Evolutionary conservation across 306 rosid genomes (phyloP), one percentile per base, ranked within the genome.

Genomic region (Morella rubra): DNA sequence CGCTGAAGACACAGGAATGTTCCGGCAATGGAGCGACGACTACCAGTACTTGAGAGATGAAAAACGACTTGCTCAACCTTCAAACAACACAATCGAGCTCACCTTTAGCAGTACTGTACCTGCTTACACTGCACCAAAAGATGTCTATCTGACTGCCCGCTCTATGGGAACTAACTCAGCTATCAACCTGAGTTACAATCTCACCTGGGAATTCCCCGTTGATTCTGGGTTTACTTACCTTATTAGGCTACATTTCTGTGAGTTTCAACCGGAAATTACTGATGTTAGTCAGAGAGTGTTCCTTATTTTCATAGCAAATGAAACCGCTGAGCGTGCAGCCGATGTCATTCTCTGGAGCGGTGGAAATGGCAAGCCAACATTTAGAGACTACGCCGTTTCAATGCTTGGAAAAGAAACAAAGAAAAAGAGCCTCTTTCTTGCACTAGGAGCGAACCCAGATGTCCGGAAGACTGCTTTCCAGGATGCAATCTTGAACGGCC

Each of bases 221-320:
- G 92, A 88, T 66, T 51, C 84, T 16, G 87, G 86, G 18, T 88
- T 85, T 78, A 4, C 3, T 1, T 83, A 88, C 66, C 76, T 86
- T 2, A 62, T 88, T 6, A 88, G 90, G 87, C 85, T 88, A 5
- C 90, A 88, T 76, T 84, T 86, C 32, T 88, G 92, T 37, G 81
- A 86, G 74, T 4, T 40, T 60, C 0, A 0, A 1, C 2, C 0
- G 0, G 3, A 0, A 7, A 59, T 82, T 12, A 62, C 69, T 3
- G 0, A 0, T 12, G 0, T 32, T 0, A 71, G 80, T 32, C 15
- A 82, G 55, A 20, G 86, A 8, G 81, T 18, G 44, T 86, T 88
- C 61, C 20, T 1, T 0, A 69, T 84, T 13, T 82, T 72, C 56
- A n/a, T 86, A 18, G 81, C 81, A 66, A 82, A 80, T 73, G 81